A percentile compares a stretch with the other conserved stretches of the same genome.
These are phyloP conservation scores for Ogataea thermomethanolica DNA, from an alignment of 805 yeast species.

Conservation along the genomic window DNA sequence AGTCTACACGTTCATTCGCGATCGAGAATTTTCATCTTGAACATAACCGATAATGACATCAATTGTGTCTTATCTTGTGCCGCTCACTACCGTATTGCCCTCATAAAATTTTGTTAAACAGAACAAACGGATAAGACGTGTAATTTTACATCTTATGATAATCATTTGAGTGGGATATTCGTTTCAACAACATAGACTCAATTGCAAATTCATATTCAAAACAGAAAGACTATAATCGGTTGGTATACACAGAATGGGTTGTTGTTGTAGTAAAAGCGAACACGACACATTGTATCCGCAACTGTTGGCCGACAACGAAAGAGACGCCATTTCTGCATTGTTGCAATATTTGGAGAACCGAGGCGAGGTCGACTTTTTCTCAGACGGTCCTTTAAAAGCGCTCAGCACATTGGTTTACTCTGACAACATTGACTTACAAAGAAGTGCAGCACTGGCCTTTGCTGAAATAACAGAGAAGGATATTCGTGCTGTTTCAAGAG, in stretches of 20 bases:
- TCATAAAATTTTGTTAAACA: constrained; percentile 17
- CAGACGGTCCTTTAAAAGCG: constrained; percentile 82
- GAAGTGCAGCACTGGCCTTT: constrained; percentile 96
- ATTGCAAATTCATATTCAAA: background rate
- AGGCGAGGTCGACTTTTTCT: constrained; percentile 84
- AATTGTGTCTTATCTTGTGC: constrained; percentile 8
- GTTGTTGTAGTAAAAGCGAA: constrained; percentile 46
- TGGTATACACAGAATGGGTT: constrained; percentile 40
- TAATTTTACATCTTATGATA: constrained; percentile 7
- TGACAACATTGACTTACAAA: constrained; percentile 89
- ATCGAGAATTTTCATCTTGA: too few species aligned
- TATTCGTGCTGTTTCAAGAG: constrained; percentile 84
- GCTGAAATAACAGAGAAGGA: constrained; percentile 98
- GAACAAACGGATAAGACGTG: constrained; percentile 15
- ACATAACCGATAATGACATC: background rate
- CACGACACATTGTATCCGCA: constrained; percentile 69
- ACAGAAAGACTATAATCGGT: background rate
- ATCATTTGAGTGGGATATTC: background rate
- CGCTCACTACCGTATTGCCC: constrained; percentile 15
- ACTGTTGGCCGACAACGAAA: constrained; percentile 87
- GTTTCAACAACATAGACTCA: background rate
- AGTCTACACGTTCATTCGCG: too few species aligned
- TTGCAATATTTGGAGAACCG: constrained; percentile 87
- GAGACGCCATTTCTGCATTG: constrained; percentile 91
- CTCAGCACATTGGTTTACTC: constrained; percentile 90